Evolutionary conservation across 805 yeast genomes (phyloP), one percentile per base, ranked within the genome.

Genomic region (Candida insectalens): DNA sequence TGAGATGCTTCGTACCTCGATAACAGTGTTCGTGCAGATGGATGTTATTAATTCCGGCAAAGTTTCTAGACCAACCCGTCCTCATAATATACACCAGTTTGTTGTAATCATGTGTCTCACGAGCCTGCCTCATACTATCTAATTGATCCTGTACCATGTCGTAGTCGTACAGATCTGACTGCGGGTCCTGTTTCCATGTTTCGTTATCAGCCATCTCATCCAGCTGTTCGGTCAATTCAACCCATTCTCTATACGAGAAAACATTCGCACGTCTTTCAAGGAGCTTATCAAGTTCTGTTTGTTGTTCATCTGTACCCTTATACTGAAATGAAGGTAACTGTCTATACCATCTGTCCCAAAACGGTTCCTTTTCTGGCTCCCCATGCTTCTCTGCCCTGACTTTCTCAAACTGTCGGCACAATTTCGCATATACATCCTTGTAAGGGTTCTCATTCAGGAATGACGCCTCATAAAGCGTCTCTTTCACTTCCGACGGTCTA

Each of bases 1-100:
- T 83, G 27, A 88, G 62, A 21, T 56, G 51, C 50, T 89, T 89
- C 0, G 97, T 89, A 4, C 98, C 97, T 12, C 82, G 78, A 47
- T 74, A 78, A 3, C 88, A 74, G 51, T 82, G 83, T 28, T 79
- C 62, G 54, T 83, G 92, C 12, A 92, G 62, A 44, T 76, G 72
- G 14, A 77, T 71, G 53, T 87, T 81, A 1, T 94, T 94, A 65
- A 87, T 83, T 44, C 84, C 82, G 1, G 94, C 97, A 34, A 85
- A 55, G 49, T 87, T 83, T 41, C 98, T 64, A 2, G 73, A 69
- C 83, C 95, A 82, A 17, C 82, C 74, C 0, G 96, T 89, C 38
- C 97, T 59, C 3, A 92, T 75, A 10, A 83, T 59, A 46, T 83
- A 85, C 10, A 89, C 55, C 22, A 89, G 55, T 28, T 68, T 64